These are phyloP conservation scores for Pseudopithomyces chartarum DNA, from an alignment of 2,329 filamentous ascomycete genomes.

Conservation along the genomic window DNA sequence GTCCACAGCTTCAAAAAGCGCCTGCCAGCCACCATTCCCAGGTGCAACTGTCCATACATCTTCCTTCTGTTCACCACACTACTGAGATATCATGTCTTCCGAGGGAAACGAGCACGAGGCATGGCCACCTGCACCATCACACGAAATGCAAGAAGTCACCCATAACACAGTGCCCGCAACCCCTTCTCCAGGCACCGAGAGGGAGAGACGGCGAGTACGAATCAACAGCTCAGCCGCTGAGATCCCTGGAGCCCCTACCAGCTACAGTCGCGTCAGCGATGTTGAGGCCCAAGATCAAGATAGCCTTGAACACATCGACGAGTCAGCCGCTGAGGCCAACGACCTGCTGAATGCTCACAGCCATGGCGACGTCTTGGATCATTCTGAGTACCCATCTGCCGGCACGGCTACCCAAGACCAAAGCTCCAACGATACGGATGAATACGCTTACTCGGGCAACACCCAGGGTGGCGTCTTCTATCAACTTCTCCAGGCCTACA, in stretches of 20 bases:
- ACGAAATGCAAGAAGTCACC: conserved; percentile 5
- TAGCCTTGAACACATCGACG: conserved; percentile 12
- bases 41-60: not conserved
- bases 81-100: conserved; percentile 3
- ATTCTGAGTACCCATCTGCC: conserved; percentile 8
- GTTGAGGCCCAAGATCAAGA: conserved; percentile 10
- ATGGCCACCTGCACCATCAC: not conserved
- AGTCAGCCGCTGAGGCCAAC: conserved; percentile 25
- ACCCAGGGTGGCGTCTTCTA: conserved; percentile 37
- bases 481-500: conserved; percentile 39
- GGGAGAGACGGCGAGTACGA: conserved; percentile 22
- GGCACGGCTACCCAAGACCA: conserved; percentile 16
- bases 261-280: conserved; percentile 21
- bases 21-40: not conserved
- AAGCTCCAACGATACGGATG: conserved; percentile 13
- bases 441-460: conserved; percentile 33
- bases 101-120: not conserved
- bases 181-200: not conserved
- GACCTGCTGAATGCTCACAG: conserved; percentile 28
- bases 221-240: conserved; percentile 35
- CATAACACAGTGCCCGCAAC: not conserved
- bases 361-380: not conserved
- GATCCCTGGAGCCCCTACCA: conserved; percentile 19
- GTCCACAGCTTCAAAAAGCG: not conserved
- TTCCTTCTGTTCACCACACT: not conserved